Evolutionary conservation across 129 eudicot species (phyloP).

Genomic region (Flaveria sonorensis): DNA sequence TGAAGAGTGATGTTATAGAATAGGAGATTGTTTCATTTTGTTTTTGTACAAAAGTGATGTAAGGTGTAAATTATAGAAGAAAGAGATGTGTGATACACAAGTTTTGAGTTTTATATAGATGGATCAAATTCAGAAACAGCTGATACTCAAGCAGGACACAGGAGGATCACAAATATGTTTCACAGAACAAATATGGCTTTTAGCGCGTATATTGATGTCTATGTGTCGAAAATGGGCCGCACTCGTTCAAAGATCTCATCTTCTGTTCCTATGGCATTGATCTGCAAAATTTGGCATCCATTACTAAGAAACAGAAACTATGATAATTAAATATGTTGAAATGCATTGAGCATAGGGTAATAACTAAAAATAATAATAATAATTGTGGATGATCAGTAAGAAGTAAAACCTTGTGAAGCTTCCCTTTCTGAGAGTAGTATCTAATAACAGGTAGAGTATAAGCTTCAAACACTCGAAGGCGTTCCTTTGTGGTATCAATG

Average conservation of each 20-base stretch:
- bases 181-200: too few species aligned
- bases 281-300: slow-evolving; percentile 49
- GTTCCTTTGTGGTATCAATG: slow-evolving; percentile 75
- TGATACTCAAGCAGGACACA: neutral
- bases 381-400: neutral
- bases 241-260: slow-evolving; percentile 82
- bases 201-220: neutral
- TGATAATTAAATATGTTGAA: neutral
- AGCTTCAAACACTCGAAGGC: slow-evolving; percentile 71
- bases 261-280: slow-evolving; percentile 81
- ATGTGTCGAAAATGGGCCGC: slow-evolving; percentile 57
- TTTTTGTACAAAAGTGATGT: slow-evolving; percentile 32
- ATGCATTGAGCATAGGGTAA: too few species aligned
- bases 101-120: slow-evolving; percentile 17
- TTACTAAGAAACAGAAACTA: slow-evolving; percentile 1
- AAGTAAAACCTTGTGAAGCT: slow-evolving; percentile 69
- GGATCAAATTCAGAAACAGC: neutral
- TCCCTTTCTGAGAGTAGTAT: slow-evolving; percentile 71
- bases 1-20: slow-evolving; percentile 26
- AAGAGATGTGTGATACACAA: slow-evolving; percentile 18
- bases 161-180: too few species aligned
- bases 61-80: slow-evolving; percentile 17
- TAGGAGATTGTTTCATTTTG: slow-evolving; percentile 20
- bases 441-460: slow-evolving; percentile 79
- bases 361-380: neutral